Evolutionary conservation across 495 filamentous ascomycete genomes (phyloP).

Genomic region (Pyrenopolyporus hunteri): DNA sequence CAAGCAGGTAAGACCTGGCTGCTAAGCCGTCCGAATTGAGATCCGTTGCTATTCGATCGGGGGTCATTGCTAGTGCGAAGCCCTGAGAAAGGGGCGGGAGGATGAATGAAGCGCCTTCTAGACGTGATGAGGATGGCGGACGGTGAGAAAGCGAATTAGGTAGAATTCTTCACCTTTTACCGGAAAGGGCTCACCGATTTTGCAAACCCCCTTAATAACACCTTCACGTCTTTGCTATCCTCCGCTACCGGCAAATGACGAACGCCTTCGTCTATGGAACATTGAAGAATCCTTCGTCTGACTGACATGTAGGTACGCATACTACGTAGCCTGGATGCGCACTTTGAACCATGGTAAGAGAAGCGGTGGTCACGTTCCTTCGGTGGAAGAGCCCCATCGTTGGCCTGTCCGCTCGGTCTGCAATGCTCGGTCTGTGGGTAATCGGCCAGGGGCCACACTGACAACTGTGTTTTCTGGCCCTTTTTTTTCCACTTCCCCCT

Average conservation of each 20-base stretch:
- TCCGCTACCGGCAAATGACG: slow-evolving; percentile 22
- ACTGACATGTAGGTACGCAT: slow-evolving; percentile 16
- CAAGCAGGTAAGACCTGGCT: slow-evolving; percentile 15
- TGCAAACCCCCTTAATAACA: slow-evolving; percentile 5
- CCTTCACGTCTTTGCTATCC: slow-evolving; percentile 16
- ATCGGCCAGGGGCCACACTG: slow-evolving; percentile 22
- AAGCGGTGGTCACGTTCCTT: slow-evolving; percentile 33
- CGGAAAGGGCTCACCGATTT: slow-evolving; percentile 33
- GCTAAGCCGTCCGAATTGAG: slow-evolving; percentile 16
- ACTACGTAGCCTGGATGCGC: slow-evolving; percentile 9
- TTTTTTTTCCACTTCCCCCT: slow-evolving; percentile 5
- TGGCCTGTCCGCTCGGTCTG: slow-evolving; percentile 32
- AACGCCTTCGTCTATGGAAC: slow-evolving; percentile 23
- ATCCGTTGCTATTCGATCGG: slow-evolving; percentile 9
- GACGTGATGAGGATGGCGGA: slow-evolving; percentile 10
- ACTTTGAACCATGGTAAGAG: slow-evolving; percentile 30
- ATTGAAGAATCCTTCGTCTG: slow-evolving; percentile 32
- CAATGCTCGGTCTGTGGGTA: slow-evolving; percentile 37
- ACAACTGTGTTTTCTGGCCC: slow-evolving; percentile 19
- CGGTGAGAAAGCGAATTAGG: slow-evolving; percentile 31
- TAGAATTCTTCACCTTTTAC: slow-evolving; percentile 32
- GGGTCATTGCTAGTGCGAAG: slow-evolving; percentile 22
- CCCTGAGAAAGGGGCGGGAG: neutral
- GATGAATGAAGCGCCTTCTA: neutral
- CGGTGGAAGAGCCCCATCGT: slow-evolving; percentile 36